Evolutionary conservation across 805 yeast genomes (phyloP).

Genomic region (Zygosaccharomyces pseudorouxii): DNA sequence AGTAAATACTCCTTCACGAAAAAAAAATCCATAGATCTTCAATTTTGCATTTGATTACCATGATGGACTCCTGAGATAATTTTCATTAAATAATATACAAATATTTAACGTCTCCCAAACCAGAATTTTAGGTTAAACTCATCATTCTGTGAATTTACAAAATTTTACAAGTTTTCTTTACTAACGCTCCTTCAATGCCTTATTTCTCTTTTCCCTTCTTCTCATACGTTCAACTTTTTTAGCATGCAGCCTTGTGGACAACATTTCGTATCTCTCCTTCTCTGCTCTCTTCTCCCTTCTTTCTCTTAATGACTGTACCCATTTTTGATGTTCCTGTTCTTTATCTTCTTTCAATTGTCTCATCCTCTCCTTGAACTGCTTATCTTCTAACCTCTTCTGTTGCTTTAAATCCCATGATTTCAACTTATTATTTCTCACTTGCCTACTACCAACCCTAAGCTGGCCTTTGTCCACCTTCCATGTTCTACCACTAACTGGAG

Average conservation of each 20-base stretch:
- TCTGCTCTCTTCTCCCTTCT: constrained; percentile 80
- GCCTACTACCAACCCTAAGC: constrained; percentile 56
- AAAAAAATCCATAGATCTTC: not conserved
- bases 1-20: not conserved
- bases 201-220: constrained; percentile 91
- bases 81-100: not conserved
- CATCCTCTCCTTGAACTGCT: constrained; percentile 62
- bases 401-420: constrained; percentile 63
- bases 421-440: constrained; percentile 44
- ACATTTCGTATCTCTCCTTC: constrained; percentile 75
- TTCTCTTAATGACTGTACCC: constrained; percentile 57
- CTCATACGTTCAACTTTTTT: constrained; percentile 87
- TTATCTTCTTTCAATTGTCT: constrained; percentile 77
- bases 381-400: constrained; percentile 59
- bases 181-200: constrained; percentile 83
- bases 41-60: not conserved
- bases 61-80: not conserved
- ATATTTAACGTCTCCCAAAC: not conserved
- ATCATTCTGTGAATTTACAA: not conserved
- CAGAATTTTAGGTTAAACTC: not conserved
- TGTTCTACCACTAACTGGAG: constrained; percentile 58
- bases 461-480: constrained; percentile 71
- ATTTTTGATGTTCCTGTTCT: constrained; percentile 50
- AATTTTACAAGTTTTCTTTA: not conserved
- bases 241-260: constrained; percentile 85